A percentile compares a stretch with the other conserved stretches of the same genome.
Evolutionary conservation across 2,329 filamentous ascomycete genomes (phyloP).

Genomic region (Didymellaceae sp.): DNA sequence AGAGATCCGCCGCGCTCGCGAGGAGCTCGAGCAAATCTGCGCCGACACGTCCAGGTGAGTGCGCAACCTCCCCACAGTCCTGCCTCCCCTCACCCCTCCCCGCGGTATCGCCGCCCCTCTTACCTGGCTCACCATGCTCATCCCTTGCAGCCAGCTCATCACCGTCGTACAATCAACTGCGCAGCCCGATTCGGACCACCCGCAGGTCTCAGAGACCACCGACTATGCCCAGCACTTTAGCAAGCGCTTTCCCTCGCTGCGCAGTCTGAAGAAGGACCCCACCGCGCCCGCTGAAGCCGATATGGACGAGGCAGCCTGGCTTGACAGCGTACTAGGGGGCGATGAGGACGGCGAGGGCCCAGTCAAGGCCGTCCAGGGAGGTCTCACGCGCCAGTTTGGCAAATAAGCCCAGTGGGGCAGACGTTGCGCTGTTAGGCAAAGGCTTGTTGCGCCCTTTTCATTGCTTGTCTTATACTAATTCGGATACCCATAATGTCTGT

Average conservation of each 20-base stretch:
- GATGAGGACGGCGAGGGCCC: slow-evolving; percentile 39
- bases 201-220: slow-evolving; percentile 43
- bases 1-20: slow-evolving; percentile 56
- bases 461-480: slow-evolving; percentile 34
- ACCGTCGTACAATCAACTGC: slow-evolving; percentile 55
- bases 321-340: slow-evolving; percentile 39
- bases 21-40: slow-evolving; percentile 57
- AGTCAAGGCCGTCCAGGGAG: slow-evolving; percentile 40
- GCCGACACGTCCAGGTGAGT: slow-evolving; percentile 56
- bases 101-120: no score
- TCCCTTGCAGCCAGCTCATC: slow-evolving; percentile 56
- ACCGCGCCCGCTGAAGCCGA: slow-evolving; percentile 30
- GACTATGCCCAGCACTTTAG: slow-evolving; percentile 53
- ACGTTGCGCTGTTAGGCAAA: slow-evolving; percentile 8
- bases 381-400: slow-evolving; percentile 49
- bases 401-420: slow-evolving; percentile 19
- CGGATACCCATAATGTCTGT: slow-evolving; percentile 39
- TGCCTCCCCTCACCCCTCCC: slow-evolving; percentile 9
- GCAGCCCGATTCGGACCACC: slow-evolving; percentile 37
- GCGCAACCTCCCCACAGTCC: slow-evolving; percentile 1
- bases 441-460: slow-evolving; percentile 23
- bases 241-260: slow-evolving; percentile 48
- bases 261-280: slow-evolving; percentile 25
- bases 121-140: slow-evolving; percentile 16
- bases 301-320: slow-evolving; percentile 47